Evolutionary conservation across 768 basidiomycete species (phyloP).

Genomic region (Mycena crocata): DNA sequence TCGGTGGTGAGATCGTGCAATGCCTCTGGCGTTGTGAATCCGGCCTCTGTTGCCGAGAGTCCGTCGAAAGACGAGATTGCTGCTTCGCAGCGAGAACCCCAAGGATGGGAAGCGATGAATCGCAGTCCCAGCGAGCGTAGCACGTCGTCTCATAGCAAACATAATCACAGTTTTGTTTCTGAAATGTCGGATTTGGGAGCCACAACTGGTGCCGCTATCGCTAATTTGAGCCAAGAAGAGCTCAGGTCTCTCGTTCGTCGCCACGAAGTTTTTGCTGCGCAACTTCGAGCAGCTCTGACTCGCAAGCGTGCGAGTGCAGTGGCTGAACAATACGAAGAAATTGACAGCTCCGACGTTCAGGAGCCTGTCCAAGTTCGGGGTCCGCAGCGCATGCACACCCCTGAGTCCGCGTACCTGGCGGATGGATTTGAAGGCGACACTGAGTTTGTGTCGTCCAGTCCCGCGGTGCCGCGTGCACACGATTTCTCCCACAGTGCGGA

Average conservation of each 20-base stretch:
- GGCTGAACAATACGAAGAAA: no score
- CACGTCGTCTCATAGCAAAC: background rate
- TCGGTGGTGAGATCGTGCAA: background rate
- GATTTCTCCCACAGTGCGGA: no score
- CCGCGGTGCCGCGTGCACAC: no score
- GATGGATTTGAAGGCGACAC: no score
- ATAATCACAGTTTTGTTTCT: background rate
- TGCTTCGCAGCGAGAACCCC: background rate
- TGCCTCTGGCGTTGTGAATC: background rate
- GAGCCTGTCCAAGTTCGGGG: no score
- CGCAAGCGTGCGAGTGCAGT: no score
- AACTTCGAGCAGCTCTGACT: no score
- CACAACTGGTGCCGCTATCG: background rate
- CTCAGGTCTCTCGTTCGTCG: background rate
- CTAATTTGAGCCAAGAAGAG: background rate
- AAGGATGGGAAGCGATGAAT: background rate
- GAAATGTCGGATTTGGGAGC: background rate
- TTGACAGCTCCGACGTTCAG: no score
- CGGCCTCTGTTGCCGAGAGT: background rate
- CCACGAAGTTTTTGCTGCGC: no score
- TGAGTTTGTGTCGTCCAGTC: no score
- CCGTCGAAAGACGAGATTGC: conserved; percentile 5
- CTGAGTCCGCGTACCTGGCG: no score
- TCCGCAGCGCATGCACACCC: no score
- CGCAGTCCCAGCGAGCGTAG: background rate